phyloP scores from a whole-genome alignment of 1,284 basidiomycete genomes.

The Cystobasidiaceae sp. region DNA sequence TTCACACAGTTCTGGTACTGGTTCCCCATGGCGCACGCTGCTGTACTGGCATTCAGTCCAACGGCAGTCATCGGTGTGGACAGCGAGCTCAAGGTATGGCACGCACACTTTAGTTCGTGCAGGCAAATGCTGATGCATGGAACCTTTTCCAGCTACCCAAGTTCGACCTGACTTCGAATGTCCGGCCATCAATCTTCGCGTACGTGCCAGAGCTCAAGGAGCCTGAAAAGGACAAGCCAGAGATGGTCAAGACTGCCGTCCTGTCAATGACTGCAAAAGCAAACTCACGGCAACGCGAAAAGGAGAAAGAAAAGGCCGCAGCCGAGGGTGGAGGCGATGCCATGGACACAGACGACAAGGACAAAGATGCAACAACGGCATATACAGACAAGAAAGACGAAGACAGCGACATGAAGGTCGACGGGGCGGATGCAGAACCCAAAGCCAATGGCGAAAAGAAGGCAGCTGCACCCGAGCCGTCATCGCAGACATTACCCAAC shows the following conservation, averaged over 20 bases:
- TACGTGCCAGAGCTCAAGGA: conserved; percentile 79
- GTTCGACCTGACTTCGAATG: conserved; percentile 80
- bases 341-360: conserved; percentile 75
- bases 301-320: conserved; percentile 63
- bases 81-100: conserved; percentile 72
- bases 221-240: conserved; percentile 80
- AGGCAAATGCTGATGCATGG: too few species aligned
- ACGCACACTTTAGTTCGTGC: too few species aligned
- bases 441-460: conserved; percentile 53
- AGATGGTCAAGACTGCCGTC: conserved; percentile 85
- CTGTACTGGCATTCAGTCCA: conserved; percentile 83
- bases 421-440: conserved; percentile 55
- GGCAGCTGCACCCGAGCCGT: conserved; percentile 56
- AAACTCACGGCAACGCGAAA: conserved; percentile 79
- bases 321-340: conserved; percentile 63
- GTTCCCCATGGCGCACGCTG: conserved; percentile 94
- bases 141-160: too few species aligned
- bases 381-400: too few species aligned
- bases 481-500: conserved; percentile 72
- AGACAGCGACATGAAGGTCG: too few species aligned
- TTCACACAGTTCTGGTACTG: conserved; percentile 99
- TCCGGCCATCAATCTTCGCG: conserved; percentile 75
- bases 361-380: conserved; percentile 60
- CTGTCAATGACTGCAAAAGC: conserved; percentile 91
- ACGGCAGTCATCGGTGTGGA: conserved; percentile 89